Evolutionary conservation across 2,329 filamentous ascomycete genomes (phyloP).

Genomic region (Verticillium dahliae): DNA sequence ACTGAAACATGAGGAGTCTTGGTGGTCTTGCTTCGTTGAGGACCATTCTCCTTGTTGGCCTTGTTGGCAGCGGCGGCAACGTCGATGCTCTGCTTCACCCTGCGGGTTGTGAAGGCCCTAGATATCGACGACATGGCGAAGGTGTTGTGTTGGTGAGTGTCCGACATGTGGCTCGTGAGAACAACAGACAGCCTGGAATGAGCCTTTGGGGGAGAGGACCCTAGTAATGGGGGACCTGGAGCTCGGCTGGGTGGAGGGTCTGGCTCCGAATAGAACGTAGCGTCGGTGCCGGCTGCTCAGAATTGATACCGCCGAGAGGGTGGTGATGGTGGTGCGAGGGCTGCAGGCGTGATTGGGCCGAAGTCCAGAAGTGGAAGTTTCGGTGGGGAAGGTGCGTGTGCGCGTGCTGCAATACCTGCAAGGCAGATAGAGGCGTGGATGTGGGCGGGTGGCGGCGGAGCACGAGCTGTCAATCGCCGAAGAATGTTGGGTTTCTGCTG

Average conservation of each 20-base stretch:
- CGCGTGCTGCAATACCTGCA: conserved; percentile 4
- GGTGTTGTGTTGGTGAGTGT: conserved; percentile 7
- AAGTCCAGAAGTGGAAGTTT: not conserved
- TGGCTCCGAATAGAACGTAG: conserved; percentile 1
- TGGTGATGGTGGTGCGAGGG: not conserved
- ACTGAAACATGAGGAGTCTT: conserved; percentile 39
- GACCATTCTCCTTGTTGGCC: conserved; percentile 14
- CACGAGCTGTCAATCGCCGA: not conserved
- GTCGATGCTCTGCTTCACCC: conserved; percentile 50
- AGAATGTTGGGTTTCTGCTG: conserved; percentile 2
- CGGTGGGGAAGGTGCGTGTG: conserved; percentile 4
- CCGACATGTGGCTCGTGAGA: not conserved
- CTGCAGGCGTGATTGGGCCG: conserved; percentile 9
- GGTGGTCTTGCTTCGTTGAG: conserved; percentile 44
- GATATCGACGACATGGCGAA: conserved; percentile 51
- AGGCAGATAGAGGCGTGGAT: not conserved
- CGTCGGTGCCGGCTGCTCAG: not conserved
- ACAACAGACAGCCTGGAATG: not conserved
- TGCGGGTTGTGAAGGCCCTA: conserved; percentile 66
- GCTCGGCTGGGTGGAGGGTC: not conserved
- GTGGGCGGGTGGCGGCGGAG: not conserved
- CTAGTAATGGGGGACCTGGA: not conserved
- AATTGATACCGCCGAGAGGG: not conserved
- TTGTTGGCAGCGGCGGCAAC: conserved; percentile 34
- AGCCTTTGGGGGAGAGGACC: not conserved